These are phyloP conservation scores for Lentinula detonsa DNA, from an alignment of 768 basidiomycete species.

Conservation along the genomic window DNA sequence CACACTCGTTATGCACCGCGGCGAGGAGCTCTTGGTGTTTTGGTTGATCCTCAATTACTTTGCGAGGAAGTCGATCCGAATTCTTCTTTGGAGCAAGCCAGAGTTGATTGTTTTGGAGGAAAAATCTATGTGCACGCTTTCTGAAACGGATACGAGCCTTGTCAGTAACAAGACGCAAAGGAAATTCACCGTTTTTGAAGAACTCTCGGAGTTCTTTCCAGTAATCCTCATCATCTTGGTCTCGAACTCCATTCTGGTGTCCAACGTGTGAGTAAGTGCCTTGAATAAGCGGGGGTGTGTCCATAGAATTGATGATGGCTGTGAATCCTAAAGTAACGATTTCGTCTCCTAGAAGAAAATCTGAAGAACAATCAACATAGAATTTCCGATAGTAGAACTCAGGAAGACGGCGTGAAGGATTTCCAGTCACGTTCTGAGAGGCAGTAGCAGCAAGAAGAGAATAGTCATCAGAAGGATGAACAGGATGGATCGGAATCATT, in stretches of 20 bases:
- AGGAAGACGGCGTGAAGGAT: neutral
- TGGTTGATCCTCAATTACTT: slow-evolving; percentile 15
- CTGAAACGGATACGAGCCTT: slow-evolving; percentile 3
- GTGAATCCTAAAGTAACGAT: neutral
- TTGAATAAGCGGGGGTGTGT: neutral
- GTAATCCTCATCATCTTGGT: neutral
- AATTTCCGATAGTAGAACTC: neutral
- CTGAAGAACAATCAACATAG: neutral
- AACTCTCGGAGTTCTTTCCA: slow-evolving; percentile 15
- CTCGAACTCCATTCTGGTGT: neutral
- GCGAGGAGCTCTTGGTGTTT: slow-evolving; percentile 13
- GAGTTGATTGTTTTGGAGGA: slow-evolving; percentile 13
- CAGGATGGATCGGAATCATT: too few relatives aligned
- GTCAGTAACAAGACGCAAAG: slow-evolving; percentile 4
- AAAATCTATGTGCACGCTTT: slow-evolving; percentile 8
- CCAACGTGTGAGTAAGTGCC: neutral
- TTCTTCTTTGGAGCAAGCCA: slow-evolving; percentile 11
- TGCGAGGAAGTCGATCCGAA: slow-evolving; percentile 10
- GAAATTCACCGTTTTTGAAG: neutral
- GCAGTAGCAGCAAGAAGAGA: too few relatives aligned
- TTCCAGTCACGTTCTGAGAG: neutral
- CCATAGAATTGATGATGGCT: neutral
- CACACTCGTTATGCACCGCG: slow-evolving; percentile 18
- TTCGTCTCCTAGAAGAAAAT: neutral
- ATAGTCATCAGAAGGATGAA: too few relatives aligned